Evolutionary conservation across 768 basidiomycete species (phyloP).

Genomic region (Kwoniella pini): DNA sequence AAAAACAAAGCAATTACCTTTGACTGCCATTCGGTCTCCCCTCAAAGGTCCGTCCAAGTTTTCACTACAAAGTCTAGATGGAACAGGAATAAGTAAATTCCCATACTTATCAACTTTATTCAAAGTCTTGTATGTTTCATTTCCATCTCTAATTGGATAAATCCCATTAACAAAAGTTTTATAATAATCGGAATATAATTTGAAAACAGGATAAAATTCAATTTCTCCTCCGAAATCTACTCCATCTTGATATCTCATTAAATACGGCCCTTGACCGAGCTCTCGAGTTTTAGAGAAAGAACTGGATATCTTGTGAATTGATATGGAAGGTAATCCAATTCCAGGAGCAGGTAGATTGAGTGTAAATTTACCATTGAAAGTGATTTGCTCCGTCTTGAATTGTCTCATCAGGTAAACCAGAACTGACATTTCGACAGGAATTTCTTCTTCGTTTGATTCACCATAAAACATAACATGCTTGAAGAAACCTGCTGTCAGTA

Average conservation of each 20-base stretch:
- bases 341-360: not conserved
- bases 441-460: not conserved
- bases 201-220: slow-evolving; percentile 19
- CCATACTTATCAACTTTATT: slow-evolving; percentile 17
- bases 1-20: too few relatives aligned
- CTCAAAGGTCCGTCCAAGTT: slow-evolving; percentile 27
- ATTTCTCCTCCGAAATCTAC: not conserved
- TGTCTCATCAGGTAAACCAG: not conserved
- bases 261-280: not conserved
- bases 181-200: slow-evolving; percentile 22
- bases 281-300: too few relatives aligned
- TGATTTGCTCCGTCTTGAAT: not conserved
- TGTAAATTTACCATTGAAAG: not conserved
- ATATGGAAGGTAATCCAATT: not conserved
- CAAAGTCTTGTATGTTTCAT: not conserved
- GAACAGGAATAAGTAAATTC: slow-evolving; percentile 57
- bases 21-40: slow-evolving; percentile 49
- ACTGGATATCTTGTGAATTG: not conserved
- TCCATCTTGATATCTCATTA: not conserved
- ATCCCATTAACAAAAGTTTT: slow-evolving; percentile 23
- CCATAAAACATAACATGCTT: slow-evolving; percentile 4
- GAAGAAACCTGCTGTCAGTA: not conserved
- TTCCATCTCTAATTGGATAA: slow-evolving; percentile 13
- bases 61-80: slow-evolving; percentile 58
- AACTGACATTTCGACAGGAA: not conserved